Base-by-base conservation (phyloP, 2,329 filamentous ascomycete genomes). In the Ophiostoma piceae region DNA sequence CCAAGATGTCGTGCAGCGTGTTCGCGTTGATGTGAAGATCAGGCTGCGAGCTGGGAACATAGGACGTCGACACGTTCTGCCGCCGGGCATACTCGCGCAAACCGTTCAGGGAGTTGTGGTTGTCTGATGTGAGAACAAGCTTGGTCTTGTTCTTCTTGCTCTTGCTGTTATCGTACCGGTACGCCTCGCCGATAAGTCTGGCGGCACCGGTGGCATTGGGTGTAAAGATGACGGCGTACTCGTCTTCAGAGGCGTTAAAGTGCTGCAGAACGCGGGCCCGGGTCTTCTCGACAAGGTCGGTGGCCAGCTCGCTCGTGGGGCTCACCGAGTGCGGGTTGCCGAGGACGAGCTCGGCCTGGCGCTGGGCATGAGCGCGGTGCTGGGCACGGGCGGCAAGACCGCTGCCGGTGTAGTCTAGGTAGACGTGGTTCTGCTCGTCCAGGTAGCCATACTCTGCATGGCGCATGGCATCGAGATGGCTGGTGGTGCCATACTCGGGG, bases 51-150 rank as follows among this genome's bases (percentile, higher is more conserved):
- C 75, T 68, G 29, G 77, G 76, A 8, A 81, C 74, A 71, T 81
- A 80, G 0, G 72, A 69, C 0, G 76, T 78, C 2, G 67, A 69
- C 2, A 77, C 74, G 1, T 75, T 72, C 14, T 68, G 73, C 0
- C 73, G 72, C 4, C 74, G 71, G 2, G 79, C 79, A 66, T 77
- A 80, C 70, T 79, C 76, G 1, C 80, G 76, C 29, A 82, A 69
- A 0, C 80, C 80, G 67, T 80, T 78, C 71, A 81, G 68, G 0
- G 79, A 81, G 75, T 82, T 82, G 72, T 82, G 80, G 73, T 82
- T 81, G 71, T 82, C 80, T 5, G 76, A 74, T 0, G 79, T 80
- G 35, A 81, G 71, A 7, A 82, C 76, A 0, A 80, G 74, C 1
- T 37, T 16, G 32, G 11, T 47, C 43, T 69, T 65, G 22, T 62